A percentile compares a stretch with the other conserved stretches of the same genome.
phyloP scores from a whole-genome alignment of 176 grass and related monocot species.

The maize (Zea mays) region DNA sequence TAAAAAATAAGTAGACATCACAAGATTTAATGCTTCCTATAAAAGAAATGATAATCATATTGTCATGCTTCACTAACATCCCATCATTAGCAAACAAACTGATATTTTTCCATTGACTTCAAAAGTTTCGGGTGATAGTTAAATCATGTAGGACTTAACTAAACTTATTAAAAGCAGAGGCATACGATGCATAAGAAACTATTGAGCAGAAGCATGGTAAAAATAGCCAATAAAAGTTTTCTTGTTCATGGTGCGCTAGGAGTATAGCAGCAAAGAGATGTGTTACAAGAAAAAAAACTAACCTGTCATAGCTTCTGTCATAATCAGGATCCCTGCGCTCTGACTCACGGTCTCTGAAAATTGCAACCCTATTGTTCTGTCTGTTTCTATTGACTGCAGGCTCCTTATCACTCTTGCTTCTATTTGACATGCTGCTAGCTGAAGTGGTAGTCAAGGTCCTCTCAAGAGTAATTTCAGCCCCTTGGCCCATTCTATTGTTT shows the following conservation, averaged over 20 bases:
- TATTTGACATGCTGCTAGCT: slow-evolving; percentile 53
- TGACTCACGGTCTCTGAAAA: slow-evolving; percentile 88
- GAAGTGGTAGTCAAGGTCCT: slow-evolving; percentile 57
- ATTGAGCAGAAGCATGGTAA: not conserved
- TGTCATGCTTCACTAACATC: not conserved
- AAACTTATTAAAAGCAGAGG: no score
- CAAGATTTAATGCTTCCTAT: not conserved
- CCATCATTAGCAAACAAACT: not conserved
- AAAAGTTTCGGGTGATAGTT: not conserved
- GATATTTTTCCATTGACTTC: not conserved
- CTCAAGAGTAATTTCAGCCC: slow-evolving; percentile 53
- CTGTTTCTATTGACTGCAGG: slow-evolving; percentile 49
- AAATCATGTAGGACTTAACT: not conserved
- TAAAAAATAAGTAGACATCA: not conserved
- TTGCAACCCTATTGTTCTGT: slow-evolving; percentile 75
- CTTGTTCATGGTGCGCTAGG: not conserved
- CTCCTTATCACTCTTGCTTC: slow-evolving; percentile 60
- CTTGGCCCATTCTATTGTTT: slow-evolving; percentile 36
- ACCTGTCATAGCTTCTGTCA: slow-evolving; percentile 99
- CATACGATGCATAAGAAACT: not conserved
- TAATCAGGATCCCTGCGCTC: slow-evolving; percentile 99
- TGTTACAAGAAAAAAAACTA: slow-evolving; percentile 19
- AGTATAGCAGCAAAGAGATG: slow-evolving; percentile 1
- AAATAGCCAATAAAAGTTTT: not conserved
- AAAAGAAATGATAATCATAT: not conserved